Percentiles rank a stretch among this genome's conserved stretches.
Conservation (phyloP, 2,329 filamentous ascomycete genomes). For the Coniochaeta ligniaria region DNA sequence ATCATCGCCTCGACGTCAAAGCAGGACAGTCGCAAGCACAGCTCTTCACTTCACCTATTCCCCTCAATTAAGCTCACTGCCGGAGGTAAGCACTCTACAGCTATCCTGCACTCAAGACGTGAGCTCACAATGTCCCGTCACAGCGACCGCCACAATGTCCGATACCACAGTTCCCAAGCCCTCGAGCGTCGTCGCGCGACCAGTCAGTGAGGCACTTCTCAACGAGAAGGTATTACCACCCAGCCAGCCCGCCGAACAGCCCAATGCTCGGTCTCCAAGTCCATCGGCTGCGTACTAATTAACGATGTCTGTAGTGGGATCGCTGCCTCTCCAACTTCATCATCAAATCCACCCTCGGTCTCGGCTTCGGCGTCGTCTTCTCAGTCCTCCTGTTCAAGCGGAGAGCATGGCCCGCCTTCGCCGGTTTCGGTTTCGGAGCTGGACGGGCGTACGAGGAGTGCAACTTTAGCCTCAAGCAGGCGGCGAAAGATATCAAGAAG, state of each 20-base stretch:
- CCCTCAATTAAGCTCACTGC: background rate
- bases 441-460: constrained; percentile 98
- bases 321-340: constrained; percentile 95
- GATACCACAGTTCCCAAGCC: constrained; percentile 42
- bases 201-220: constrained; percentile 93
- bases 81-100: background rate
- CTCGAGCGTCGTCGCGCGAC: constrained; percentile 62
- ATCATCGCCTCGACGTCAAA: constrained; percentile 6
- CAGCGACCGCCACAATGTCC: constrained; percentile 37
- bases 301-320: constrained; percentile 66
- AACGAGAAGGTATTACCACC: constrained; percentile 82
- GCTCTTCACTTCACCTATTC: background rate
- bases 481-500: constrained; percentile 50
- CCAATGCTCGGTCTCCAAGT: background rate
- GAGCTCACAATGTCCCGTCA: background rate
- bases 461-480: constrained; percentile 68
- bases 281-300: constrained; percentile 6
- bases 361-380: constrained; percentile 97
- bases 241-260: background rate
- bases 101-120: background rate
- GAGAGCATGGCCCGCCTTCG: constrained; percentile 93
- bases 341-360: constrained; percentile 91
- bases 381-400: constrained; percentile 97
- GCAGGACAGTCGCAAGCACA: background rate
- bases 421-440: constrained; percentile 90